Base-by-base conservation (phyloP, 2,329 filamentous ascomycete species). In the Arthrobotrys musiformis region DNA sequence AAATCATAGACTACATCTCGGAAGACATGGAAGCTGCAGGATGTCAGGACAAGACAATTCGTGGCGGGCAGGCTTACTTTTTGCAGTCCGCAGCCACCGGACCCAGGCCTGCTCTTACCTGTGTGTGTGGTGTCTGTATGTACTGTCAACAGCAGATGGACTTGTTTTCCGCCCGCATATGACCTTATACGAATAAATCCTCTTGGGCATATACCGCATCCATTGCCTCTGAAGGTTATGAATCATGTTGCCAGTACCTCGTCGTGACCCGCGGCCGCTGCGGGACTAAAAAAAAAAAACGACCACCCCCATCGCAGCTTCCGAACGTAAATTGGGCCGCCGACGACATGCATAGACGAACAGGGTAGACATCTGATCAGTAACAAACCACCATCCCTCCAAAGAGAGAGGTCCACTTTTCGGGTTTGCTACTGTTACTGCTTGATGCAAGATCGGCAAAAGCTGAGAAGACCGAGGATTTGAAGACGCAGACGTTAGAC, bases 271-370 rank as follows among this genome's bases (percentile, higher is more conserved):
- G 70, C 62, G 37, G 58, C 42, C 40, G 70, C 62, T 52, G 58
- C 42, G 26, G 40, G 69, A 44, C 37, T 50, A 74, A 61, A 61
- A 56, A 66, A 67, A 67, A 56, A 56, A n/a, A n/a, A n/a, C n/a
- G n/a, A n/a, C n/a, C n/a, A n/a, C n/a, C n/a, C n/a, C 56, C 52
- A 73, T 73, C 63, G 70, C 72, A 70, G 72, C 72, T 77, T 77
- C 72, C 72, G 73, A 77, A 77, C 33, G 33, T 70, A 42, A 67
- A 77, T 77, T 33, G 66, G 60, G 33, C 73, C 73, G 60, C 72
- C 72, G 58, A 66, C 60, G 66, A 70, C 73, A 40, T 70, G 73
- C 73, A 77, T 70, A 69, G 52, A 64, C 62, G 54, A 58, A 58
- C 54, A 58, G 33, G 54, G 54, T 61, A 66, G 42, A 52, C 69